Conservation (phyloP, 768 basidiomycete genomes). For the Nidularia pulvinata region DNA sequence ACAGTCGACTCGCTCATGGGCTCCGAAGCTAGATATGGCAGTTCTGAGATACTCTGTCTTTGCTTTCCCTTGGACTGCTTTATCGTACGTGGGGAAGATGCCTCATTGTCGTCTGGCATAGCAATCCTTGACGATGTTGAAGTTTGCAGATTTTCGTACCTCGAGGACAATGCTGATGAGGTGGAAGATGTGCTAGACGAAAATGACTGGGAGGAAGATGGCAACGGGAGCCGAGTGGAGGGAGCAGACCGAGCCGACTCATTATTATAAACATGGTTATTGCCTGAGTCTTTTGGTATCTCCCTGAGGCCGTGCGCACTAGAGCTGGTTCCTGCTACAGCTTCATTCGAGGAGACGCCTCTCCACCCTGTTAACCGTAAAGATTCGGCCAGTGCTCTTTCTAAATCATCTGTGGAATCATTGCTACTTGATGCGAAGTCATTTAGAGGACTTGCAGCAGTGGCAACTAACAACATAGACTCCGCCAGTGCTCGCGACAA, state of each 20-base stretch:
- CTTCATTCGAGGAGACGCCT: not conserved
- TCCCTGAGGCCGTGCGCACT: not conserved
- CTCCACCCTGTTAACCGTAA: constrained; percentile 14
- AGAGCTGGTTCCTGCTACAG: too few relatives aligned
- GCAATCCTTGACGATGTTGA: too few relatives aligned
- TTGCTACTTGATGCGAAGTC: not conserved
- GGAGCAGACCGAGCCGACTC: too few relatives aligned
- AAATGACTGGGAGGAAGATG: too few relatives aligned
- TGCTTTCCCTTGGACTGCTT: not conserved
- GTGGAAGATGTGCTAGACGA: too few relatives aligned
- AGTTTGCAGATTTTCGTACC: too few relatives aligned
- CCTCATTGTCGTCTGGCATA: too few relatives aligned
- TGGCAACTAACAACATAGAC: constrained; percentile 27
- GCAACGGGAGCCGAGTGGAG: too few relatives aligned
- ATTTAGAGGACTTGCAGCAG: not conserved
- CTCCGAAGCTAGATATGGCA: not conserved
- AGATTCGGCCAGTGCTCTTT: constrained; percentile 13
- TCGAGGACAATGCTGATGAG: too few relatives aligned
- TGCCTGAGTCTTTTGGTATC: not conserved
- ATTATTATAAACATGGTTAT: too few relatives aligned
- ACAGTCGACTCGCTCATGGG: not conserved
- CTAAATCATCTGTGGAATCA: not conserved
- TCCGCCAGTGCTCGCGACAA: constrained; percentile 62
- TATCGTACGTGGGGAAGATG: not conserved
- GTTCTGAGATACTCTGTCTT: not conserved